Conservation (phyloP, 2,329 filamentous ascomycete genomes). For the Aspergillus chevalieri region DNA sequence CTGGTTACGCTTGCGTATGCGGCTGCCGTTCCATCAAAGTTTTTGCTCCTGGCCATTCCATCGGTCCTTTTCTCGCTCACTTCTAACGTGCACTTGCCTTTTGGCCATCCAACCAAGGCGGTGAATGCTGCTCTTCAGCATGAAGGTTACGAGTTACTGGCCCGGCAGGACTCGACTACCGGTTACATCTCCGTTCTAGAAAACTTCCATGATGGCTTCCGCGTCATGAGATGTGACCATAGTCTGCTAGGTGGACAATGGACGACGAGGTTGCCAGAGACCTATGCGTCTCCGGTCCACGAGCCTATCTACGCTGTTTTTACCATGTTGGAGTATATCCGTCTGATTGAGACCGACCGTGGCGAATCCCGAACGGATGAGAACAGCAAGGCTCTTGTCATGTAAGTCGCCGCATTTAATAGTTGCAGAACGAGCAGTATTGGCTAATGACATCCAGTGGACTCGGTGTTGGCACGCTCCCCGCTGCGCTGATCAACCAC, state of each 20-base stretch:
- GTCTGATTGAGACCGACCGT: slow-evolving; percentile 60
- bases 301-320: slow-evolving; percentile 97
- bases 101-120: slow-evolving; percentile 51
- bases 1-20: slow-evolving; percentile 60
- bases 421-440: slow-evolving; percentile 3
- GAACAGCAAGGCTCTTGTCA: slow-evolving; percentile 74
- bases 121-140: slow-evolving; percentile 61
- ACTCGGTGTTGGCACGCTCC: slow-evolving; percentile 86
- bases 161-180: slow-evolving; percentile 77
- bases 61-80: slow-evolving; percentile 59
- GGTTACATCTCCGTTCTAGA: slow-evolving; percentile 91
- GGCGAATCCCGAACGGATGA: slow-evolving; percentile 44
- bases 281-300: slow-evolving; percentile 52
- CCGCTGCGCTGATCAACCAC: slow-evolving; percentile 76
- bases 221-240: slow-evolving; percentile 87
- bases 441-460: slow-evolving; percentile 49
- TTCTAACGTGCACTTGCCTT: slow-evolving; percentile 68
- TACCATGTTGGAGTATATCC: slow-evolving; percentile 85
- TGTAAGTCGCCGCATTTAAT: slow-evolving; percentile 51
- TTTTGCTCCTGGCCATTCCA: slow-evolving; percentile 62
- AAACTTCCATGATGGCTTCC: slow-evolving; percentile 62
- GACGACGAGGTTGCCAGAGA: slow-evolving; percentile 51
- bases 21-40: slow-evolving; percentile 61
- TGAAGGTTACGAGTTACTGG: slow-evolving; percentile 68
- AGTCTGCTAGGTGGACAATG: slow-evolving; percentile 91